Base-by-base conservation (phyloP, 139 green algal species). In the Chara braunii region DNA sequence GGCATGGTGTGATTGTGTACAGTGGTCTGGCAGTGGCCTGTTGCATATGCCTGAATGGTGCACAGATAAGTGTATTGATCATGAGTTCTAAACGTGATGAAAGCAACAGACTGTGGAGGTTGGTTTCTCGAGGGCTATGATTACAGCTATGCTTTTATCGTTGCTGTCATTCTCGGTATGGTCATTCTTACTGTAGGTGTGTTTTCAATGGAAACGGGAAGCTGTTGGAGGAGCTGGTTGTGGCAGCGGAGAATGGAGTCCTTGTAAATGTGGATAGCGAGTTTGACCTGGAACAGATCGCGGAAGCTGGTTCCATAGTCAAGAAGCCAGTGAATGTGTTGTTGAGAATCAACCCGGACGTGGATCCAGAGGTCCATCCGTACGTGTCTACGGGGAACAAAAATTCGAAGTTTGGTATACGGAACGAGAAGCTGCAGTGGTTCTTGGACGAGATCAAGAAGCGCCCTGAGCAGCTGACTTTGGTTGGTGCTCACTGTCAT, bases 341-440 rank as follows among this genome's bases (percentile, higher is more conserved):
- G 52, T 85, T 97, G 58, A 84, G 91, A 68, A 97, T 97, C 81
- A 97, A 97, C 81, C 91, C 91, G 6, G 91, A 97, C 64, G 89
- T 97, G 1, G 91, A 97, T 84, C 91, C 91, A 3, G 82, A 95
- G 66, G 91, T 97, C 58, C 91, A 97, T 79, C 74, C 89, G 14
- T 97, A 97, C 67, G 85, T 97, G 18, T 94, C 88, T 43, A 97
- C 91, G 23, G 91, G 91, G 24, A 80, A 96, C 68, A 90, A 92
- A 11, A 87, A 74, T 74, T 92, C 82, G 78, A 97, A 97, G 85
- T 97, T 97, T 82, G 91, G 91, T 74, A 97, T 97, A 76, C 84
- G 91, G 70, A 97, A 97, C 83, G 89, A 81, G 34, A 84, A 94
- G 69, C 74, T 97, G 42, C 77, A 91, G 74, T 89, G 84, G 83